Conservation (phyloP, 805 yeast species). For the Kuraishia ogatae region DNA sequence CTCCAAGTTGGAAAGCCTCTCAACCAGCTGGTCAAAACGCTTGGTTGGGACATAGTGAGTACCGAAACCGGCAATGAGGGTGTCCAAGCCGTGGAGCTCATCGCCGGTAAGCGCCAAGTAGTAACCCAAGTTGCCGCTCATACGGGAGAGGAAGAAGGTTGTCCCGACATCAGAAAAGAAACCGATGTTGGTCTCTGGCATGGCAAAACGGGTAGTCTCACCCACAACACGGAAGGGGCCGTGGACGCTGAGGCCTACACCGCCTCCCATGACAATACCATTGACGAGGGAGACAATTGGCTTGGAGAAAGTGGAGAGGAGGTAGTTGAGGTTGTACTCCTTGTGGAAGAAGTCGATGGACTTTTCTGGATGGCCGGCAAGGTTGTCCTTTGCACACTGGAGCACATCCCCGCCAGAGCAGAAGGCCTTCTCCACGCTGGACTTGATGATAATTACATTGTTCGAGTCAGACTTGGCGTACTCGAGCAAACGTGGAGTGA, state of each 20-base stretch:
- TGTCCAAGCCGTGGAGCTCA: slow-evolving; percentile 67
- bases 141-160: slow-evolving; percentile 76
- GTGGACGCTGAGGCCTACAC: slow-evolving; percentile 87
- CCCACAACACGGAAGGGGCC: slow-evolving; percentile 92
- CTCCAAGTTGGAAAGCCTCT: slow-evolving; percentile 57
- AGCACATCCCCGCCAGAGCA: slow-evolving; percentile 98
- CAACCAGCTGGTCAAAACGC: slow-evolving; percentile 51
- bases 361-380: slow-evolving; percentile 31
- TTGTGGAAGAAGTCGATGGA: slow-evolving; percentile 62
- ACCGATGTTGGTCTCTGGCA: slow-evolving; percentile 98
- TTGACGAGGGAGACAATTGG: slow-evolving; percentile 83
- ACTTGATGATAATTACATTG: slow-evolving; percentile 59
- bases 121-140: slow-evolving; percentile 77
- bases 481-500: slow-evolving; percentile 68
- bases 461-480: slow-evolving; percentile 62
- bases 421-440: slow-evolving; percentile 60
- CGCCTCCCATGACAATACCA: slow-evolving; percentile 98
- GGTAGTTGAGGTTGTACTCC: slow-evolving; percentile 77
- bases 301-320: slow-evolving; percentile 74
- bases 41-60: slow-evolving; percentile 79
- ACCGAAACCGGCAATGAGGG: slow-evolving; percentile 77
- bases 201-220: slow-evolving; percentile 83
- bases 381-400: slow-evolving; percentile 57
- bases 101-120: slow-evolving; percentile 85
- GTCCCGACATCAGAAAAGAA: slow-evolving; percentile 96